Evolutionary conservation across 1,284 basidiomycete species (phyloP), one percentile per base, ranked within the genome.

Genomic region (Schizophyllum commune): DNA sequence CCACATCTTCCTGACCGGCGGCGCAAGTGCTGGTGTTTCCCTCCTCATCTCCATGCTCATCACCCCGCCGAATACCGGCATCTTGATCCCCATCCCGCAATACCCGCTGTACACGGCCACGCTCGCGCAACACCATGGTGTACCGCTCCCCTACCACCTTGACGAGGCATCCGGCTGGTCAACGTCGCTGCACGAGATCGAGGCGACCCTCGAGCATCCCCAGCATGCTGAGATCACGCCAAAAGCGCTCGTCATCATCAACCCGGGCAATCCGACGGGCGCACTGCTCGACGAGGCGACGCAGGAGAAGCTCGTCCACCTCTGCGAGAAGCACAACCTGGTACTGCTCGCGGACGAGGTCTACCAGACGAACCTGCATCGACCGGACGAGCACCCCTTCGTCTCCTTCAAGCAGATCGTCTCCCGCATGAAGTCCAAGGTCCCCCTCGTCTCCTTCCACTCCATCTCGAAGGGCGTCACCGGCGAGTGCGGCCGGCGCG

Each of bases 61-160:
- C 68, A 76, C 81, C 27, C 78, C 82, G 4, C 80, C 82, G 17
- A 79, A 81, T 20, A 83, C 85, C 58, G 94, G 92, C 8, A 83
- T 96, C 67, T 82, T 96, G 64, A 98, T 99, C 70, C 96, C 96
- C 22, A 98, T 99, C 65, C 96, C 96, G 1, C 96, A 99, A 78
- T 99, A 99, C 73, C 96, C 96, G 0, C 83, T 99, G 17, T 61
- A 62, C 77, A 97, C 95, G 55, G 96, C 96, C 21, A 89, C 95
- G 0, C 87, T 99, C 58, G 91, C 96, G 0, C 88, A 95, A 69
- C 87, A 86, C 74, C 79, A 82, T 56, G 95, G 95, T 21, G 79
- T 84, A n/a, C 79, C 93, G 0, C 78, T 98, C 52, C 91, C 92
- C 0, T 99, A 99, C 77, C 86, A 92, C 73, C 88, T 99, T 47